Percentiles rank a stretch among this genome's conserved stretches.
These are phyloP conservation scores for Tetrapisispora taiwanensis DNA, from an alignment of 805 yeast species.

Conservation along the genomic window DNA sequence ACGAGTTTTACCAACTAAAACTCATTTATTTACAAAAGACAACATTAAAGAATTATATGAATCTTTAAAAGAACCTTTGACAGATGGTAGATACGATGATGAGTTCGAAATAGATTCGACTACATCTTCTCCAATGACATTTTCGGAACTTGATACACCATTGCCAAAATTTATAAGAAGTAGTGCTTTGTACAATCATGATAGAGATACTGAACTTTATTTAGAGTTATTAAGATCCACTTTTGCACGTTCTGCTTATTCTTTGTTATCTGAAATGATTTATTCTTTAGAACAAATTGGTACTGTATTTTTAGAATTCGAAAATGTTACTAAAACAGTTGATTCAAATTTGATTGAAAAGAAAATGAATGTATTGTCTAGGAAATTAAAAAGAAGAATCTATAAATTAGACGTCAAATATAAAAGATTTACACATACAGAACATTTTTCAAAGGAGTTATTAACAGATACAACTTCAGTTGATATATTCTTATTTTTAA, in stretches of 20 bases:
- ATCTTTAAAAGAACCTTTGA: not conserved
- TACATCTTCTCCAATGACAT: not conserved
- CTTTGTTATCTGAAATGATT: constrained; percentile 28
- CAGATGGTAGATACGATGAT: not conserved
- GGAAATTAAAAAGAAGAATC: constrained; percentile 23
- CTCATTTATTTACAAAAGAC: constrained; percentile 14
- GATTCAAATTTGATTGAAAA: constrained; percentile 2
- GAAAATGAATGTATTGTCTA: constrained; percentile 5
- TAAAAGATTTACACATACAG: constrained; percentile 29
- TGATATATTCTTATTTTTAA: constrained; percentile 32
- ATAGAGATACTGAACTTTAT: constrained; percentile 15
- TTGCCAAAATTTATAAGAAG: not conserved
- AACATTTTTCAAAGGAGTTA: constrained; percentile 29
- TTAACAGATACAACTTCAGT: constrained; percentile 29
- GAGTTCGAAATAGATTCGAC: not conserved
- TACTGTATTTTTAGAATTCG: constrained; percentile 6
- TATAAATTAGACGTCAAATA: constrained; percentile 29
- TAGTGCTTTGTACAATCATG: not conserved
- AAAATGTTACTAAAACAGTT: not conserved
- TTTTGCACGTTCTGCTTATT: constrained; percentile 25
- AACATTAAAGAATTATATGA: constrained; percentile 14
- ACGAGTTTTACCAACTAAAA: constrained; percentile 31
- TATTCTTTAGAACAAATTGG: constrained; percentile 20
- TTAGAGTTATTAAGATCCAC: constrained; percentile 25
- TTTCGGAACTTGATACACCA: constrained; percentile 1